Conservation (phyloP, 192 early-diverging fungal genomes). For the Rhizophagus clarus region DNA sequence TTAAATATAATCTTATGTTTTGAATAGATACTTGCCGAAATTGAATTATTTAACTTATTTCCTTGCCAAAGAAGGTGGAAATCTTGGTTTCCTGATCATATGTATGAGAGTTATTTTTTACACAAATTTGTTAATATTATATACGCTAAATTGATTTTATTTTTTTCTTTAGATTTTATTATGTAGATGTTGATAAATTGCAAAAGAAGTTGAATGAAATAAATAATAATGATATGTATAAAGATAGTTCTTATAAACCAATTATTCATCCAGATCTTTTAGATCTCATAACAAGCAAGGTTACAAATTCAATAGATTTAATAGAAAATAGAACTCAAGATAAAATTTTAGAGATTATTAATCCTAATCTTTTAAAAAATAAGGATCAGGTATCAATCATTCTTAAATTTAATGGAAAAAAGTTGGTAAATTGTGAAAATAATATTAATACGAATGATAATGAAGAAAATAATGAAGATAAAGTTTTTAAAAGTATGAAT, state of each 20-base stretch:
- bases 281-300: background rate
- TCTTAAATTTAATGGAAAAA: too few relatives aligned
- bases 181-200: background rate
- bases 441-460: too few relatives aligned
- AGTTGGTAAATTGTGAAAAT: too few relatives aligned
- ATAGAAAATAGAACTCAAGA: too few relatives aligned
- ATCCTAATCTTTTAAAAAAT: too few relatives aligned
- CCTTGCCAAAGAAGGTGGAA: slow-evolving; percentile 10
- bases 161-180: background rate
- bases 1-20: background rate
- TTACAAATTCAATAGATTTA: too few relatives aligned
- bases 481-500: too few relatives aligned
- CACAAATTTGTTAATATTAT: background rate
- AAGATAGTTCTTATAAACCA: background rate
- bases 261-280: background rate
- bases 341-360: too few relatives aligned
- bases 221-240: too few relatives aligned
- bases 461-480: too few relatives aligned
- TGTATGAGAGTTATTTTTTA: background rate
- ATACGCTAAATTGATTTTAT: too few relatives aligned
- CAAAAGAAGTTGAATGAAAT: background rate
- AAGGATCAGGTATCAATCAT: too few relatives aligned
- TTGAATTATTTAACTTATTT: slow-evolving; percentile 22
- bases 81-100: slow-evolving; percentile 12
- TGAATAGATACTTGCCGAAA: background rate